Base-by-base conservation (phyloP, 441 rosid species). In the Aleurites moluccanus region DNA sequence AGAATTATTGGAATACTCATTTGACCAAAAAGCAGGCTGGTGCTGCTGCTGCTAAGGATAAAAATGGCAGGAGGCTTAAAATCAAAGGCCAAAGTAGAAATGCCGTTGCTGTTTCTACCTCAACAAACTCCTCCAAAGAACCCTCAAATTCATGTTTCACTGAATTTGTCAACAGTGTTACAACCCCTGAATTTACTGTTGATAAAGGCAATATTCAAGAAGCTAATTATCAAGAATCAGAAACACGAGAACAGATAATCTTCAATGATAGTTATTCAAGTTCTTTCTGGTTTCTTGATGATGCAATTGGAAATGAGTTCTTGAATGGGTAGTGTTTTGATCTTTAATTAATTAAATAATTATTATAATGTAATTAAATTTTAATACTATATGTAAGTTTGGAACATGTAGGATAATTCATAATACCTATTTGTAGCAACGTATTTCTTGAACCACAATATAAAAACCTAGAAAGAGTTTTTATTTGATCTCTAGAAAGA, bases 1-100 rank as follows among this genome's bases (percentile, higher is more conserved):
- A 92, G 84, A 92, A 92, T 65, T 83, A 87, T 84, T 90, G 93
- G 95, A 89, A 90, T 63, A 82, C 88, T 23, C 88, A 80, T 82
- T 78, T 90, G 76, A 78, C 87, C 79, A 90, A 87, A 76, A 88
- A 80, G 81, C 82, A 84, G 3, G 89, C 84, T 6, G 40, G 8
- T 35, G 83, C 81, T 6, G 40, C 40, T 35, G 83, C 81, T 64
- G 27, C 15, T 69, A 77, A 73, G 72, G 76, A 81, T 60, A 78
- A 72, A 64, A 84, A 38, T 50, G 38, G 53, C 45, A 77, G 63
- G 3, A 38, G 42, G 38, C 61, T 75, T 3, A 14, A 56, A 15
- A 60, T 27, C 67, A 60, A 45, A 27, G 50, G 61, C 10, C 16
- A 45, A 28, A 40, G 28, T 27, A 45, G 67, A 64, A 28, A 55